Conservation (phyloP, 2,329 filamentous ascomycete genomes). For the Allantophomopsis lycopodina region DNA sequence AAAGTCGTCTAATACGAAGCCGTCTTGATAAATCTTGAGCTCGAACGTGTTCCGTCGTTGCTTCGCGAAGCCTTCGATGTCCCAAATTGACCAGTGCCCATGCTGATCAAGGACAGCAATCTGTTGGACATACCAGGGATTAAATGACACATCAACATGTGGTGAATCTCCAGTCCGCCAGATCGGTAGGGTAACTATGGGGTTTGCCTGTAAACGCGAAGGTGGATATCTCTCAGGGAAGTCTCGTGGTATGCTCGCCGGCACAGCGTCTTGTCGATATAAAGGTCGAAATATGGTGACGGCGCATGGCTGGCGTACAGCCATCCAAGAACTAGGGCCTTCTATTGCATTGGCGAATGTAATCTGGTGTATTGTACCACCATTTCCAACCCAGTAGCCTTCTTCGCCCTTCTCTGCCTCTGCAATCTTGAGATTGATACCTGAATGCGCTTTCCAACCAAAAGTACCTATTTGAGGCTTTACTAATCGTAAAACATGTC, state of each 20-base stretch:
- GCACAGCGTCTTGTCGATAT: conserved; percentile 8
- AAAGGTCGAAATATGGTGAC: conserved; percentile 26
- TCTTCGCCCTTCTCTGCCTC: conserved; percentile 4
- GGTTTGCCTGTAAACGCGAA: conserved; percentile 41
- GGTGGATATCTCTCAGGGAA: conserved; percentile 12
- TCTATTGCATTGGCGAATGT: conserved; percentile 24
- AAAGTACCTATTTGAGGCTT: conserved; percentile 11
- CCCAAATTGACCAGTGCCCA: conserved; percentile 57
- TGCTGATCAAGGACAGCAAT: conserved; percentile 51
- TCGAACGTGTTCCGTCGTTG: conserved; percentile 4
- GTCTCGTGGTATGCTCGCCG: conserved; percentile 1
- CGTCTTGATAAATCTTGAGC: conserved; percentile 9
- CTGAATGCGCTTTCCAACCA: conserved; percentile 12
- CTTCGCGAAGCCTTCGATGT: conserved; percentile 19
- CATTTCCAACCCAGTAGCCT: conserved; percentile 17
- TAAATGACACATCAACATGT: conserved; percentile 53
- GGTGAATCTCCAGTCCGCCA: conserved; percentile 36
- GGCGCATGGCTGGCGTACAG: conserved; percentile 25
- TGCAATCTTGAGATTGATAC: conserved; percentile 7
- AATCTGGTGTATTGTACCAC: conserved; percentile 32
- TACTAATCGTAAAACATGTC: conserved; percentile 15
- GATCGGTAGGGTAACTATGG: conserved; percentile 35
- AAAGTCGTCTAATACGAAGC: conserved; percentile 11
- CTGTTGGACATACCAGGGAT: conserved; percentile 44
- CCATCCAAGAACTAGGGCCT: conserved; percentile 24